Evolutionary conservation across 306 rosid genomes (phyloP).

Genomic region (Castanea mollissima): DNA sequence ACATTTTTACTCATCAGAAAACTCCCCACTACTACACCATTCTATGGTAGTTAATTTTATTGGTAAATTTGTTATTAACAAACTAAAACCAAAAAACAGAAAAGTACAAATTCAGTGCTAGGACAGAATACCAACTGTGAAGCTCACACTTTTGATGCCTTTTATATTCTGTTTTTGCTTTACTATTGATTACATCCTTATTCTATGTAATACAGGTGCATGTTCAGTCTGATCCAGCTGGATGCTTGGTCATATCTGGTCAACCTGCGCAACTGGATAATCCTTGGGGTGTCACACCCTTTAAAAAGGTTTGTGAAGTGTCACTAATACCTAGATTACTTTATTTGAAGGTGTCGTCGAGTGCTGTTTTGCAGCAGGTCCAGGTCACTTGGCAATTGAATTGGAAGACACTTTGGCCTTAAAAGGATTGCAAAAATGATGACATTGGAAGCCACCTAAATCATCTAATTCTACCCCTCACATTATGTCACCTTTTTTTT

Average conservation of each 20-base stretch:
- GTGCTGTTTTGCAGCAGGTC: not conserved
- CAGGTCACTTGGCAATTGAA: not conserved
- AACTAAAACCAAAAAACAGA: not conserved
- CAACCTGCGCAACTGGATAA: conserved; percentile 89
- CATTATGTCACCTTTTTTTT: not conserved
- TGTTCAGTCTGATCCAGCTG: conserved; percentile 96
- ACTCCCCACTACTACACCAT: not conserved
- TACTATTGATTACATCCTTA: not conserved
- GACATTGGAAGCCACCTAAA: not conserved
- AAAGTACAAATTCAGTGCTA: not conserved
- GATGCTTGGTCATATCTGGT: conserved; percentile 89
- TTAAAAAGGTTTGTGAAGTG: conserved; percentile 67
- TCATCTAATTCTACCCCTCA: not conserved
- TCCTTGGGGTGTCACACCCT: conserved; percentile 99
- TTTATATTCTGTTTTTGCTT: not conserved
- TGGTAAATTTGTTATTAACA: not conserved
- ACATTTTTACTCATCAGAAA: not conserved
- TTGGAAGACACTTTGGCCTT: not conserved
- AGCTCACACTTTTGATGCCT: not conserved
- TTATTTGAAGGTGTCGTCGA: not conserved
- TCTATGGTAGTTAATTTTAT: not conserved
- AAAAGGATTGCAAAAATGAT: not conserved
- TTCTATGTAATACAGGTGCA: conserved; percentile 56
- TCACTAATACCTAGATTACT: not conserved
- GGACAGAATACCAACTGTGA: not conserved